Evolutionary conservation across 495 filamentous ascomycete species (phyloP).

Genomic region (Copromyces sp.): DNA sequence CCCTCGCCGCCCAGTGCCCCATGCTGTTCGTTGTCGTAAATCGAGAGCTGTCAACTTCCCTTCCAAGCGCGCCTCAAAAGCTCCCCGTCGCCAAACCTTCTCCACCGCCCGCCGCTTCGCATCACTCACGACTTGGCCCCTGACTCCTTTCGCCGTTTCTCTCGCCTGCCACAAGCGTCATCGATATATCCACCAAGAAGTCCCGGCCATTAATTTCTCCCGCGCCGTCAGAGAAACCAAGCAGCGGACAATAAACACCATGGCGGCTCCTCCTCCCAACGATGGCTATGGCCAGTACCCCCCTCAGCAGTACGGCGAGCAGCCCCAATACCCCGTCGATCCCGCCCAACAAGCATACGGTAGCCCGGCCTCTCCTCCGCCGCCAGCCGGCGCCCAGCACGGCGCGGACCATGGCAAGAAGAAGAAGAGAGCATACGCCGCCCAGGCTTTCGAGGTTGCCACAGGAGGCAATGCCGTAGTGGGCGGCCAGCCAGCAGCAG

Average conservation of each 20-base stretch:
- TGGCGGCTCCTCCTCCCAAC: conserved; percentile 40
- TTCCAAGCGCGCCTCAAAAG: not conserved
- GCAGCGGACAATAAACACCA: conserved; percentile 21
- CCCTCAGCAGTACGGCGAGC: conserved; percentile 50
- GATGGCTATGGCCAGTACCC: conserved; percentile 49
- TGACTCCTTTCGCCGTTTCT: not conserved
- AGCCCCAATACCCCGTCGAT: conserved; percentile 29
- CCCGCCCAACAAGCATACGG: conserved; percentile 25
- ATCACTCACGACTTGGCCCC: not conserved
- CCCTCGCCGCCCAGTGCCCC: not conserved
- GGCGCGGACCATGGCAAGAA: conserved; percentile 46
- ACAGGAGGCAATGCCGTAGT: conserved; percentile 74
- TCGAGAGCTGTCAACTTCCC: not conserved
- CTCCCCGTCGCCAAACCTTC: not conserved
- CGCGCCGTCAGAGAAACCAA: not conserved
- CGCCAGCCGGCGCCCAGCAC: conserved; percentile 28
- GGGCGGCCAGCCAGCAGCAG: conserved; percentile 31
- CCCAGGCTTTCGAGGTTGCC: conserved; percentile 87
- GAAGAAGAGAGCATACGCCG: conserved; percentile 90
- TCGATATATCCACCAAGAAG: not conserved
- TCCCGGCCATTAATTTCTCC: not conserved
- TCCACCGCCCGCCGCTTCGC: not conserved
- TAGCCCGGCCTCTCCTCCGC: conserved; percentile 29
- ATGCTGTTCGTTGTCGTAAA: not conserved
- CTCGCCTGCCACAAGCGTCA: not conserved